phyloP scores from a whole-genome alignment of 1,284 basidiomycete genomes.

The Cutaneotrichosporon cavernicola region DNA sequence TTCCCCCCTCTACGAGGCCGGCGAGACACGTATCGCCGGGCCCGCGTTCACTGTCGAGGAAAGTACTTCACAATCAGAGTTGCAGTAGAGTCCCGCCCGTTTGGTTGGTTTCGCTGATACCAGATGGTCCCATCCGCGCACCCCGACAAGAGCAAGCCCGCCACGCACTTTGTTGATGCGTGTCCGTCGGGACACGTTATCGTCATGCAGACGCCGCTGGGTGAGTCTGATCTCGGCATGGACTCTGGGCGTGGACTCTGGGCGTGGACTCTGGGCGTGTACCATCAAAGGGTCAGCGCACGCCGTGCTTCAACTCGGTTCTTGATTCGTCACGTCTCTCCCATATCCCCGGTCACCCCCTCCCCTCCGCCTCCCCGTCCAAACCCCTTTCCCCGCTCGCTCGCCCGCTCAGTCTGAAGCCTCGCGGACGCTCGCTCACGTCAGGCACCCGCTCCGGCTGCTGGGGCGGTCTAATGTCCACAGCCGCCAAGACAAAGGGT shows the following conservation, averaged over 20 bases:
- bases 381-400: too few relatives aligned
- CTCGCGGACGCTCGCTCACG: constrained; percentile 1
- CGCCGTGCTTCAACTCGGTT: not conserved
- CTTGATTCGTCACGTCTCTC: not conserved
- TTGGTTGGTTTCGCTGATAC: constrained; percentile 11
- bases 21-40: constrained; percentile 58
- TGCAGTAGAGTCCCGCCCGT: not conserved
- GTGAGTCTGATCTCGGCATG: constrained; percentile 54
- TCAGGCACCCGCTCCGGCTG: constrained; percentile 39
- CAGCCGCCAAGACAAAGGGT: constrained; percentile 51
- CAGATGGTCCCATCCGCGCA: constrained; percentile 70
- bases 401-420: not conserved
- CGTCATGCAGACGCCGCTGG: constrained; percentile 72
- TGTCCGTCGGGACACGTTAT: constrained; percentile 67
- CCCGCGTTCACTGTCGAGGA: constrained; percentile 84
- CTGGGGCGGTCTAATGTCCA: constrained; percentile 56
- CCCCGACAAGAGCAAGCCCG: constrained; percentile 64
- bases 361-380: not conserved
- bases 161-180: constrained; percentile 81
- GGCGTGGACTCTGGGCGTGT: too few relatives aligned
- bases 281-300: too few relatives aligned
- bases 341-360: not conserved
- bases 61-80: not conserved
- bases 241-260: too few relatives aligned
- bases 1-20: constrained; percentile 58